These are phyloP conservation scores for Monilinia fructicola DNA, from an alignment of 2,329 filamentous ascomycete species.

Conservation along the genomic window DNA sequence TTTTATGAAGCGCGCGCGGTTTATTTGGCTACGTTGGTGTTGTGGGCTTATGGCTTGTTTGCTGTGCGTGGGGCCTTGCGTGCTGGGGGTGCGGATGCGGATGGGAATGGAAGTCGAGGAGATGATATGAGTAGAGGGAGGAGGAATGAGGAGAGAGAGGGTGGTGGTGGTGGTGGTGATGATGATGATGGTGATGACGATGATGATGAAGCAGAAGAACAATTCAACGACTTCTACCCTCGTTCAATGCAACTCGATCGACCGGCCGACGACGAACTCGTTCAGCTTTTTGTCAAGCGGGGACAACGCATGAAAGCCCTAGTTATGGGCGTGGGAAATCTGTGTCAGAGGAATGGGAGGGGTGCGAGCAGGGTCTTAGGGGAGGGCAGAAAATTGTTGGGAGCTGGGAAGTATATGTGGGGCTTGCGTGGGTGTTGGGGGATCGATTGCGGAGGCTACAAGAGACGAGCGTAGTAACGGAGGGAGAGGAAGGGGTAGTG, in stretches of 20 bases:
- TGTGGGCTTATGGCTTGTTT: constrained; percentile 47
- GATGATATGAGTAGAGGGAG: too few species aligned
- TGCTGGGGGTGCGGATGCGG: neutral
- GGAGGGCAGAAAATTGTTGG: constrained; percentile 39
- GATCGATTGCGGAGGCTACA: neutral
- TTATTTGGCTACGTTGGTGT: constrained; percentile 47
- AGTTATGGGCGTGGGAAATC: constrained; percentile 53
- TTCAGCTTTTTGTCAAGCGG: constrained; percentile 54
- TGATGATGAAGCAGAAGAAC: constrained; percentile 19
- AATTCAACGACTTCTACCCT: constrained; percentile 38
- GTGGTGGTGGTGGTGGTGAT: too few species aligned
- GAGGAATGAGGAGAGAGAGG: neutral
- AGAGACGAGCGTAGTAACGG: too few species aligned
- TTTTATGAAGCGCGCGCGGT: constrained; percentile 50
- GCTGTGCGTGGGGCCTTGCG: constrained; percentile 8
- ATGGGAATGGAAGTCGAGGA: neutral
- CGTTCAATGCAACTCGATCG: constrained; percentile 54
- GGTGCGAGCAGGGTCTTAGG: constrained; percentile 44
- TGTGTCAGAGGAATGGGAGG: constrained; percentile 41
- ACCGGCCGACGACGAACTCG: constrained; percentile 57
- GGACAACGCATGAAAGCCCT: constrained; percentile 52
- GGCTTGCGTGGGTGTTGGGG: neutral
- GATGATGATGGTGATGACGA: constrained; percentile 5
- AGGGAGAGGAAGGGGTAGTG: neutral
- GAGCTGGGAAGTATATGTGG: neutral